phyloP scores from a whole-genome alignment of 2,329 filamentous ascomycete species.

The Aureobasidium sp. region DNA sequence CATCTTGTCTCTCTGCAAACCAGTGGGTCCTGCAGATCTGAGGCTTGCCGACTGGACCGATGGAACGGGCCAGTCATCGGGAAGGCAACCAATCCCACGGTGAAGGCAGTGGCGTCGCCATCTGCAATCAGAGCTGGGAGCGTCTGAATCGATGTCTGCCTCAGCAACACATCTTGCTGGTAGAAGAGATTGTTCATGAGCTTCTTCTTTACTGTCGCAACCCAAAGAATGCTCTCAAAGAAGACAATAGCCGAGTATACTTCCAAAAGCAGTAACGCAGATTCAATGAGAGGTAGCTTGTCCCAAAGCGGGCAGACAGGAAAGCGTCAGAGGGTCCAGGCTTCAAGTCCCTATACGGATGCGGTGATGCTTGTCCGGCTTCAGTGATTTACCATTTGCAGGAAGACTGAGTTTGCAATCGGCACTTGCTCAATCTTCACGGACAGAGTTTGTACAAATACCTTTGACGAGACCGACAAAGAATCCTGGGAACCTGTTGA shows the following conservation, averaged over 20 bases:
- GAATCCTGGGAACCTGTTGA: constrained; percentile 1
- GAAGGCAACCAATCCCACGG: constrained; percentile 5
- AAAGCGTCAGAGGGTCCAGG: constrained; percentile 7
- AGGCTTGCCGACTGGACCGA: background rate
- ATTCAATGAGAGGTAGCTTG: background rate
- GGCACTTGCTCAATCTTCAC: background rate
- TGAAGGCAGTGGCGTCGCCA: constrained; percentile 10
- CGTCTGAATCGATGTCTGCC: background rate
- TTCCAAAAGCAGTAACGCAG: background rate
- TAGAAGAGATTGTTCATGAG: background rate
- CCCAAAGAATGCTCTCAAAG: background rate
- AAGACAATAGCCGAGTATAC: background rate
- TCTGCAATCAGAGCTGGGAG: background rate
- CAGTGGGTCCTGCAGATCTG: constrained; percentile 14
- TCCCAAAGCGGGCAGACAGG: constrained; percentile 1
- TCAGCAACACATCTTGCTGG: background rate
- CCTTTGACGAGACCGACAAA: constrained; percentile 11
- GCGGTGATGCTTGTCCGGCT: constrained; percentile 13
- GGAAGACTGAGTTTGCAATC: constrained; percentile 9
- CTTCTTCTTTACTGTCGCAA: background rate
- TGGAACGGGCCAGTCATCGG: background rate
- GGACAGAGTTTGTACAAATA: constrained; percentile 12
- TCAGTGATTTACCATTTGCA: constrained; percentile 10
- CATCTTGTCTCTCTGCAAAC: constrained; percentile 12
- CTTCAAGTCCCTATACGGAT: constrained; percentile 7